phyloP scores from a whole-genome alignment of 2,329 filamentous ascomycete genomes.

The Phialocephala sp. region DNA sequence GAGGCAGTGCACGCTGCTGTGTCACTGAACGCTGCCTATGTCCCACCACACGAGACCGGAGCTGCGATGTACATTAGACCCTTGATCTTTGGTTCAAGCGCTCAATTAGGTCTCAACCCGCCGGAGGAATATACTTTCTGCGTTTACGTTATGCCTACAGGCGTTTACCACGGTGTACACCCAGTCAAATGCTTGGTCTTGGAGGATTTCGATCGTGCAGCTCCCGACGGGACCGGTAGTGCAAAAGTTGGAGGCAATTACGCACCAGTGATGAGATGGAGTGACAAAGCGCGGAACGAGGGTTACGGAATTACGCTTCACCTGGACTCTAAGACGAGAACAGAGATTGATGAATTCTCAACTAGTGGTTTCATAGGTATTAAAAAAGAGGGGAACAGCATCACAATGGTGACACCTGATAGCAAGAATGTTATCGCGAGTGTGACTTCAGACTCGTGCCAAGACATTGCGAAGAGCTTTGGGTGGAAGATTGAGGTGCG shows the following conservation, averaged over 20 bases:
- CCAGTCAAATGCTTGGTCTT: conserved; percentile 88
- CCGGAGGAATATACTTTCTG: conserved; percentile 92
- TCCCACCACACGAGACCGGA: conserved; percentile 87
- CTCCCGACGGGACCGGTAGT: conserved; percentile 86
- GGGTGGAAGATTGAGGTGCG: conserved; percentile 86
- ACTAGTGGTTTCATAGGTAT: conserved; percentile 93
- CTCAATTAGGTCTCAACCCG: conserved; percentile 84
- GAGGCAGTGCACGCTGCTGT: conserved; percentile 81
- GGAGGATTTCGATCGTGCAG: conserved; percentile 91
- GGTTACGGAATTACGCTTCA: conserved; percentile 96
- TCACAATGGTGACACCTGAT: conserved; percentile 76
- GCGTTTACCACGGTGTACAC: conserved; percentile 89
- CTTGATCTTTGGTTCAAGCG: conserved; percentile 83
- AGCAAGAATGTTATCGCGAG: conserved; percentile 86
- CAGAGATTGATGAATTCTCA: conserved; percentile 93
- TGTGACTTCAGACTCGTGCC: conserved; percentile 81
- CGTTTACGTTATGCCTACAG: conserved; percentile 89
- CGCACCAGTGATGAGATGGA: conserved; percentile 87
- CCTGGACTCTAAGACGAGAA: conserved; percentile 82
- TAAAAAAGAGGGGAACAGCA: conserved; percentile 52
- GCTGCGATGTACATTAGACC: conserved; percentile 94
- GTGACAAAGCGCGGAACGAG: conserved; percentile 76
- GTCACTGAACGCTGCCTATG: conserved; percentile 84
- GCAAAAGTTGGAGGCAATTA: conserved; percentile 98
- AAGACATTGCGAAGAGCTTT: conserved; percentile 75